These are phyloP conservation scores for Ceratocystis papillata DNA, from an alignment of 2,329 filamentous ascomycete genomes.

Conservation along the genomic window DNA sequence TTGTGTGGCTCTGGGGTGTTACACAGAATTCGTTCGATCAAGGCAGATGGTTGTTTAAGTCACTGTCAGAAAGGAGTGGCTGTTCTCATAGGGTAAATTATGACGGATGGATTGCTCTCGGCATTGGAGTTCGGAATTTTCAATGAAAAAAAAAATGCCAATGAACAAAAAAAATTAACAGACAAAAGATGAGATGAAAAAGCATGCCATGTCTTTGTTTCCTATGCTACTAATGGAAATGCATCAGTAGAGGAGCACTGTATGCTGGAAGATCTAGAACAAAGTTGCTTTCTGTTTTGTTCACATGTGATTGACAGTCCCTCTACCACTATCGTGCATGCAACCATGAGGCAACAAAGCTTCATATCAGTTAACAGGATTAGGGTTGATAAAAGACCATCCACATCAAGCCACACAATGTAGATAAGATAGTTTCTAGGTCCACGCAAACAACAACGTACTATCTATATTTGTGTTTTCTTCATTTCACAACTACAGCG, in stretches of 20 bases:
- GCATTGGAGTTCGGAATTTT: slow-evolving; percentile 36
- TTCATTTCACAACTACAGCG: slow-evolving; percentile 62
- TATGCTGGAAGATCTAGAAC: no score
- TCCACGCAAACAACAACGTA: neutral
- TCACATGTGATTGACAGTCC: neutral
- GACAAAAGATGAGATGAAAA: slow-evolving; percentile 4
- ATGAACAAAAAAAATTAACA: slow-evolving; percentile 26
- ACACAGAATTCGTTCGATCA: slow-evolving; percentile 40
- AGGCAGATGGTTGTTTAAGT: slow-evolving; percentile 34
- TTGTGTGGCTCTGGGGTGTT: slow-evolving; percentile 45
- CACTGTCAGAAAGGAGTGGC: slow-evolving; percentile 32
- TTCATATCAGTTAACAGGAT: neutral
- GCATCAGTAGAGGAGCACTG: no score
- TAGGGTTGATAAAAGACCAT: neutral
- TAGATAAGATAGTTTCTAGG: neutral
- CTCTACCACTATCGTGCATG: neutral
- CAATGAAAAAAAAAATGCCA: slow-evolving; percentile 30
- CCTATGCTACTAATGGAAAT: no score
- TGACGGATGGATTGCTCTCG: slow-evolving; percentile 37
- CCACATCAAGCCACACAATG: neutral
- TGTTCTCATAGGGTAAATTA: slow-evolving; percentile 34
- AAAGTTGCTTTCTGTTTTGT: neutral
- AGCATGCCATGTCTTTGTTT: neutral
- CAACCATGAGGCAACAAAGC: neutral
- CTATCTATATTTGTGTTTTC: neutral